Conservation (phyloP, 106 monocot species). For the Acorus calamus region DNA sequence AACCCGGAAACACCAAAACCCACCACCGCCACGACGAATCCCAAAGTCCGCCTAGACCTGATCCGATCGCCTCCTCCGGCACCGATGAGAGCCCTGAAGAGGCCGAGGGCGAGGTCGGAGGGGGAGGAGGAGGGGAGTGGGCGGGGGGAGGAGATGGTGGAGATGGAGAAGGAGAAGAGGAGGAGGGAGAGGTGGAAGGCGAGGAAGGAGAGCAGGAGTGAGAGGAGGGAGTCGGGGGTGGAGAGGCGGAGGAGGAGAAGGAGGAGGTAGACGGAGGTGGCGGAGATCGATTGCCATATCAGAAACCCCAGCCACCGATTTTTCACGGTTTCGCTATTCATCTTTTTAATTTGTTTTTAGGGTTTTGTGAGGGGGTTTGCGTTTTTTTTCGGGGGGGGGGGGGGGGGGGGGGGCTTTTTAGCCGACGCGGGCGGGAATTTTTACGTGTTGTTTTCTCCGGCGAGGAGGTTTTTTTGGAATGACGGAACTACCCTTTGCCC, state of each 20-base stretch:
- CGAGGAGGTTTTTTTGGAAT: too few relatives aligned
- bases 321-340: constrained; percentile 31
- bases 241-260: constrained; percentile 18
- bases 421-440: too few relatives aligned
- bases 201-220: constrained; percentile 25
- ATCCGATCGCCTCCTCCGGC: constrained; percentile 8
- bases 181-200: constrained; percentile 19
- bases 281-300: constrained; percentile 59
- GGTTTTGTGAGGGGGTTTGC: neutral
- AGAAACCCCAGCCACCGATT: constrained; percentile 71
- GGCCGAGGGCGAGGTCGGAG: constrained; percentile 14
- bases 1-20: constrained; percentile 38
- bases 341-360: too few relatives aligned
- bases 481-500: too few relatives aligned
- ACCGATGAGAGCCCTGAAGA: constrained; percentile 31
- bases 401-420: too few relatives aligned
- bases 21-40: constrained; percentile 17
- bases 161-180: constrained; percentile 21
- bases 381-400: neutral
- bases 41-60: constrained; percentile 19
- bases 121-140: constrained; percentile 25
- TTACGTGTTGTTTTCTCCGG: too few relatives aligned
- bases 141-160: constrained; percentile 28
- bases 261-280: constrained; percentile 1
- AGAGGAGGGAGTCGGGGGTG: constrained; percentile 14